Percentiles rank a stretch among this genome's conserved stretches.
These are phyloP conservation scores for Candolleomyces eurysporus DNA, from an alignment of 768 basidiomycete genomes.

Conservation along the genomic window DNA sequence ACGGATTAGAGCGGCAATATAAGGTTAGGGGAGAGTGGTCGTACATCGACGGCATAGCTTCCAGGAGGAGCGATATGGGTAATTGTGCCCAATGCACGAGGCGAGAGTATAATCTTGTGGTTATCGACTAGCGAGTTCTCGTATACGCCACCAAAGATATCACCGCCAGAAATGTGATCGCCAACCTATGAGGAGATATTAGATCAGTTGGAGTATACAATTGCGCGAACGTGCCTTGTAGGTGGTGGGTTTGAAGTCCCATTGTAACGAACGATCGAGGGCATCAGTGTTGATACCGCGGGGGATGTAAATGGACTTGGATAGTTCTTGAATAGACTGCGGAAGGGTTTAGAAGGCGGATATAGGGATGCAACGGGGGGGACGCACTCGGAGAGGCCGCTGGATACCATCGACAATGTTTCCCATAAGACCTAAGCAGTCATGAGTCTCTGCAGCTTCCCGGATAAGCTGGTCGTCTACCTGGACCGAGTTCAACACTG, in stretches of 20 bases:
- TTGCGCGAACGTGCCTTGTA: constrained; percentile 56
- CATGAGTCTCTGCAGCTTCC: not conserved
- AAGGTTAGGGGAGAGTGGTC: constrained; percentile 20
- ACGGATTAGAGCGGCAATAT: not conserved
- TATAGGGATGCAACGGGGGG: not conserved
- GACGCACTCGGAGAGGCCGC: constrained; percentile 78
- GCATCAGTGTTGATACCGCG: constrained; percentile 98
- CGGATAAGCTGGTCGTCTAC: constrained; percentile 39
- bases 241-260: constrained; percentile 89
- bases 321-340: constrained; percentile 90
- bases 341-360: constrained; percentile 11
- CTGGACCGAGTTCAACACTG: constrained; percentile 96
- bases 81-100: constrained; percentile 92
- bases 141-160: constrained; percentile 92
- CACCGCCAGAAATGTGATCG: constrained; percentile 96
- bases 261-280: constrained; percentile 81
- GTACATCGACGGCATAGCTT: constrained; percentile 85
- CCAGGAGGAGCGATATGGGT: constrained; percentile 93
- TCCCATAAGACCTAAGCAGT: constrained; percentile 82
- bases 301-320: constrained; percentile 99
- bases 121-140: constrained; percentile 96
- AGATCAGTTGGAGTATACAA: not conserved
- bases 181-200: constrained; percentile 59
- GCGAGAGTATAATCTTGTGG: constrained; percentile 96
- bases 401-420: constrained; percentile 99